A percentile compares a stretch with the other conserved stretches of the same genome.
Conservation (phyloP, 2,329 filamentous ascomycete species). For the Ceratocystis cacaofunesta region DNA sequence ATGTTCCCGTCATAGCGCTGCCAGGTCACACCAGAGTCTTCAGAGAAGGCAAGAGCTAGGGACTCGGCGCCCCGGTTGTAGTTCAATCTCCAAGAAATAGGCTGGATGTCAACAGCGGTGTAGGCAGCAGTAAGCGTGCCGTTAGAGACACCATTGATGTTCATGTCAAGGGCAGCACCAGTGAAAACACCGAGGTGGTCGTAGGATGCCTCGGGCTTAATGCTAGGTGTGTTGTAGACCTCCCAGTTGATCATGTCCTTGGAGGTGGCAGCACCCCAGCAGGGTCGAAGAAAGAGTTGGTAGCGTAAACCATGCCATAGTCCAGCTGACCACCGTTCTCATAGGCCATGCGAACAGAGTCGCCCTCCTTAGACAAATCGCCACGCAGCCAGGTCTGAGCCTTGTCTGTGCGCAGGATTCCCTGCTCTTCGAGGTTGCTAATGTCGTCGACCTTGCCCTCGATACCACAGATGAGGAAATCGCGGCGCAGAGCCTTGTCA, state of each 20-base stretch:
- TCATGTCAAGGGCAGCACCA: slow-evolving; percentile 29
- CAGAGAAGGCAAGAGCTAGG: slow-evolving; percentile 30
- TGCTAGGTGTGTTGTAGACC: slow-evolving; percentile 16
- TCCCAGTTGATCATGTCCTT: slow-evolving; percentile 27
- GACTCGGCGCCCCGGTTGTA: slow-evolving; percentile 33
- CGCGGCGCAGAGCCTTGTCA: slow-evolving; percentile 6
- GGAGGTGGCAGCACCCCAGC: slow-evolving; percentile 26
- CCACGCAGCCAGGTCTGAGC: slow-evolving; percentile 12
- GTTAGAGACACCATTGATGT: slow-evolving; percentile 25
- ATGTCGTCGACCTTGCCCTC: slow-evolving; percentile 10
- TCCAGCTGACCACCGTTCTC: slow-evolving; percentile 17
- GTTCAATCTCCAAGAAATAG: slow-evolving; percentile 32
- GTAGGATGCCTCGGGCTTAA: slow-evolving; percentile 23
- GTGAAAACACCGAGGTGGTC: slow-evolving; percentile 33
- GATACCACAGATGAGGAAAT: slow-evolving; percentile 11
- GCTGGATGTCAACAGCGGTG: slow-evolving; percentile 30
- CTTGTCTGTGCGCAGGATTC: slow-evolving; percentile 10
- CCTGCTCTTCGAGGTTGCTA: background rate
- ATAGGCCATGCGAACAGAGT: slow-evolving; percentile 10
- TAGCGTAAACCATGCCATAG: slow-evolving; percentile 20
- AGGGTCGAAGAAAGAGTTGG: slow-evolving; percentile 20
- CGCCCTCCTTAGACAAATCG: background rate
- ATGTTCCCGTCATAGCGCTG: slow-evolving; percentile 19
- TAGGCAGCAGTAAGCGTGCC: slow-evolving; percentile 30
- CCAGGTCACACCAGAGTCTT: slow-evolving; percentile 23